Evolutionary conservation across 495 filamentous ascomycete genomes (phyloP).

Genomic region (Neurospora cerealis): DNA sequence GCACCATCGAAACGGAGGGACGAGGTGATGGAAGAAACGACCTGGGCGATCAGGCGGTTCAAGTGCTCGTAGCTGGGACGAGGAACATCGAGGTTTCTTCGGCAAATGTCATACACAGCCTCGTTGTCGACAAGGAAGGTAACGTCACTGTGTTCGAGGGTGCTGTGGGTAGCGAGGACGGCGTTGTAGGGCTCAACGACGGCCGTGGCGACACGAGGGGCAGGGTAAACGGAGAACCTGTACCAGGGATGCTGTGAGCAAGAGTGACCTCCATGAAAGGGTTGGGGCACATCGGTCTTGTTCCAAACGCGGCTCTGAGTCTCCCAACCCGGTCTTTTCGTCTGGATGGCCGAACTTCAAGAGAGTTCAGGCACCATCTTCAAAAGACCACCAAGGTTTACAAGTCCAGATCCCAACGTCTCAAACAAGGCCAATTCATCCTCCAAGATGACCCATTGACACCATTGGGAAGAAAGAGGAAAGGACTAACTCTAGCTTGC

Average conservation of each 20-base stretch:
- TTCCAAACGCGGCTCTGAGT: background rate
- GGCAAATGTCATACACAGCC: conserved; percentile 88
- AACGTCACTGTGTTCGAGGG: conserved; percentile 87
- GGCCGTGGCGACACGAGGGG: conserved; percentile 74
- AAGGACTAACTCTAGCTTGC: conserved; percentile 58
- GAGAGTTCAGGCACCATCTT: background rate
- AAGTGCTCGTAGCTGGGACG: conserved; percentile 80
- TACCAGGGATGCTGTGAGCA: background rate
- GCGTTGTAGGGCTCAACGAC: conserved; percentile 94
- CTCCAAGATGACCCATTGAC: background rate
- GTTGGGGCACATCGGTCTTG: background rate
- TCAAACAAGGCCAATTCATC: background rate
- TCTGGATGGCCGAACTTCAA: background rate
- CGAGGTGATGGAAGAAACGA: conserved; percentile 85
- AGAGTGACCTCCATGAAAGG: background rate
- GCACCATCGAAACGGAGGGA: conserved; percentile 85
- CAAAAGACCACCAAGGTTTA: background rate
- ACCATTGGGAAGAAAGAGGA: background rate
- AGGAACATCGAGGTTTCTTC: conserved; percentile 78
- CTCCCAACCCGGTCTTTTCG: background rate
- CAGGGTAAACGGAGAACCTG: conserved; percentile 72
- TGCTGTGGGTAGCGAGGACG: conserved; percentile 84
- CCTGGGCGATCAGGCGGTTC: conserved; percentile 84
- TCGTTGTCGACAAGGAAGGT: conserved; percentile 92
- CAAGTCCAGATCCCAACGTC: background rate